Evolutionary conservation across 495 filamentous ascomycete species (phyloP).

Genomic region (Neurospora cerealis): DNA sequence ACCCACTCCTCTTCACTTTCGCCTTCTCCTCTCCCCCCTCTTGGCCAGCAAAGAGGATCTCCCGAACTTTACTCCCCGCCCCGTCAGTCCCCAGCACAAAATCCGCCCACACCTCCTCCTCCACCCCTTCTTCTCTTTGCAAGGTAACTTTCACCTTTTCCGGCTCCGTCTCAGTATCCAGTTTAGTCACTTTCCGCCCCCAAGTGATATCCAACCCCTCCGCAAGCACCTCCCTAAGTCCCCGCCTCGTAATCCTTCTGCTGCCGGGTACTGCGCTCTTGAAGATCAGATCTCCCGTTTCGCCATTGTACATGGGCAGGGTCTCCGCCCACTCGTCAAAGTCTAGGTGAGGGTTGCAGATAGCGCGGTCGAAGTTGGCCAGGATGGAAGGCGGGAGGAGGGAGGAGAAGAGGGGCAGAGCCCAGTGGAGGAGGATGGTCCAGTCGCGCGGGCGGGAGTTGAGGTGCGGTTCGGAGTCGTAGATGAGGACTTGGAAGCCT

Average conservation of each 20-base stretch:
- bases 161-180: slow-evolving; percentile 26
- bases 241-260: slow-evolving; percentile 36
- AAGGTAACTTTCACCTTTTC: slow-evolving; percentile 42
- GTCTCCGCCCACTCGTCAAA: slow-evolving; percentile 24
- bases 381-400: slow-evolving; percentile 31
- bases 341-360: slow-evolving; percentile 29
- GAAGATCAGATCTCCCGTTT: slow-evolving; percentile 36
- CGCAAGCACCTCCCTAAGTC: slow-evolving; percentile 21
- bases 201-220: slow-evolving; percentile 22
- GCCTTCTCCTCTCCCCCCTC: slow-evolving; percentile 19
- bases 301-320: slow-evolving; percentile 34
- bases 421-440: slow-evolving; percentile 50
- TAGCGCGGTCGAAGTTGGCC: slow-evolving; percentile 22
- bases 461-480: slow-evolving; percentile 33
- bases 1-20: slow-evolving; percentile 14
- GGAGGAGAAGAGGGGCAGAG: slow-evolving; percentile 15
- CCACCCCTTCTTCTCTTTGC: neutral
- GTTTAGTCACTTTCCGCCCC: slow-evolving; percentile 16
- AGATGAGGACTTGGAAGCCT: slow-evolving; percentile 38
- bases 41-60: slow-evolving; percentile 19
- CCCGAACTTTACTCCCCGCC: slow-evolving; percentile 27
- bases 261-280: slow-evolving; percentile 26
- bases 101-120: slow-evolving; percentile 34
- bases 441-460: slow-evolving; percentile 41
- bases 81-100: slow-evolving; percentile 41